Conservation (phyloP, 1,284 basidiomycete species). For the Sphagnurus paluster region DNA sequence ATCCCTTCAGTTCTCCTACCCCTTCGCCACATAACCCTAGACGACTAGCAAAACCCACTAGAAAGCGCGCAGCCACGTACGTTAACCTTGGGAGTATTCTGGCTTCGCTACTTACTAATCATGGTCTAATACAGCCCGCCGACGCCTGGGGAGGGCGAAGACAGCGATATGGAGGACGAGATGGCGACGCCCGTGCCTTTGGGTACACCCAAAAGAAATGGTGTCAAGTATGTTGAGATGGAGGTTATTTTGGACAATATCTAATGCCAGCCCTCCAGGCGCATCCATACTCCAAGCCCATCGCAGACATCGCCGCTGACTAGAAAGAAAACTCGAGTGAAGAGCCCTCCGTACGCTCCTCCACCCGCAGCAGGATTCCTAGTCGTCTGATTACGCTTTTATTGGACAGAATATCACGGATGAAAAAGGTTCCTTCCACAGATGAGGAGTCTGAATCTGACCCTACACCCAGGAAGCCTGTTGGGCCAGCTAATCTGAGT, state of each 20-base stretch:
- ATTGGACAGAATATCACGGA: slow-evolving; percentile 11
- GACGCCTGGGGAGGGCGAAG: slow-evolving; percentile 18
- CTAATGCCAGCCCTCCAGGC: slow-evolving; percentile 2
- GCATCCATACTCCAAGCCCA: slow-evolving; percentile 18
- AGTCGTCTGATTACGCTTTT: too few species aligned
- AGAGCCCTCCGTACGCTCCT: slow-evolving; percentile 14
- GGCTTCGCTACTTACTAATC: neutral
- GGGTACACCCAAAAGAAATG: slow-evolving; percentile 19
- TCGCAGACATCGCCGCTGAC: slow-evolving; percentile 11
- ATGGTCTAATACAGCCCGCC: slow-evolving; percentile 5
- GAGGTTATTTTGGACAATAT: neutral
- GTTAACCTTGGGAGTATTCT: neutral
- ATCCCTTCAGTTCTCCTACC: slow-evolving; percentile 12
- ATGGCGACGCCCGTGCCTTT: slow-evolving; percentile 14
- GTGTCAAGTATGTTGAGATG: slow-evolving; percentile 20
- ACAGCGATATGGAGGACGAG: slow-evolving; percentile 30
- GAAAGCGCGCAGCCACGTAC: slow-evolving; percentile 1
- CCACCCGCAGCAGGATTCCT: too few species aligned
- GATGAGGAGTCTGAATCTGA: slow-evolving; percentile 5
- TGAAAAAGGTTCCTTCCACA: neutral
- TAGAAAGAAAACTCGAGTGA: slow-evolving; percentile 17
- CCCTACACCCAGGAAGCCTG: neutral
- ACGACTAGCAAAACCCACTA: neutral
- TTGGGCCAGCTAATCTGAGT: too few species aligned
- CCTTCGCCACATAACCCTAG: slow-evolving; percentile 8